Evolutionary conservation across 805 yeast species (phyloP), one percentile per base, ranked within the genome.

Genomic region (Yarrowia osloensis): DNA sequence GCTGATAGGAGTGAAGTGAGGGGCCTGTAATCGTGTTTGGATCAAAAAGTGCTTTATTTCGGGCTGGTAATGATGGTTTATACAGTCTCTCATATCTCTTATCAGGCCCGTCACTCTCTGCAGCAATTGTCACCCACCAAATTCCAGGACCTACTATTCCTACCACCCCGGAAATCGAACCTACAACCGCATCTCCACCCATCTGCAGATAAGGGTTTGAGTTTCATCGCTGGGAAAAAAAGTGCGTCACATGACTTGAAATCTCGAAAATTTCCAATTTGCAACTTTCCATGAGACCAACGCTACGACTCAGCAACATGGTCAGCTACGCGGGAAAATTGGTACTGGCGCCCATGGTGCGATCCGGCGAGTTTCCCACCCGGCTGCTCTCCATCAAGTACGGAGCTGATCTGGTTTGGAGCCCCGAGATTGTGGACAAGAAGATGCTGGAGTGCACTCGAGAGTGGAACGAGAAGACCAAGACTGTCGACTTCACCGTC

Each of bases 351-450:
- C 99, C 99, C 0, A 94, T 94, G 99, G 82, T 94, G 62, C 82
- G 99, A 39, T 89, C 94, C 46, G 97, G 98, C 13, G 99, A 95
- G 78, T 84, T 95, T 5, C 98, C 99, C 6, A 88, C 92, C 9
- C 81, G 99, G 67, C 81, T 94, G 8, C 75, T 93, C 70, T 88
- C 97, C 0, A 81, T 95, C 26, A 84, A 84, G 70, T 82, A 90
- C 75, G 98, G 97, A 2, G 97, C 97, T 0, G 98, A 95, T 76
- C 80, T 94, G 55, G 98, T 95, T 5, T 95, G 99, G 99, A 86
- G 88, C 42, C 99, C 99, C 0, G 99, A 95, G 76, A 89, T 93
- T 69, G 85, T 95, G 24, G 99, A 95, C 75, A 90, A 88, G 75
- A 92, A 91, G 75, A 77, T 95, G 40, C 73, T 92, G 24, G 84